These are phyloP conservation scores for Fusarium decemcellulare DNA, from an alignment of 2,329 filamentous ascomycete genomes.

Conservation along the genomic window DNA sequence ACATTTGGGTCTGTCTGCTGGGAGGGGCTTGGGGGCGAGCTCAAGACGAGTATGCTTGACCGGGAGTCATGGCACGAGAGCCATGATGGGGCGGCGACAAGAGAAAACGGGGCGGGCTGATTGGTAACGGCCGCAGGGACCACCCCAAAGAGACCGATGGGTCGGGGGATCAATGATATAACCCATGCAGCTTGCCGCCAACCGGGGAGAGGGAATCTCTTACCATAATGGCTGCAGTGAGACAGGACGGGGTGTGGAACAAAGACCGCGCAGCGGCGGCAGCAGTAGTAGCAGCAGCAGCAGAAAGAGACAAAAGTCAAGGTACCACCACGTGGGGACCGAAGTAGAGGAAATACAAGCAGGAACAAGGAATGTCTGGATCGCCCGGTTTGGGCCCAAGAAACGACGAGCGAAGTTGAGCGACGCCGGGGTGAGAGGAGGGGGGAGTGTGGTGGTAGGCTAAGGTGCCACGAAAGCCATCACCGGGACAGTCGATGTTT, in stretches of 20 bases:
- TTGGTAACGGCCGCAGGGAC: conserved; percentile 45
- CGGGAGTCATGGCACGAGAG: conserved; percentile 47
- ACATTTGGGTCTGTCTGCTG: conserved; percentile 47
- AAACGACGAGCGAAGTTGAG: conserved; percentile 47
- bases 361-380: conserved; percentile 51
- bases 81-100: conserved; percentile 43
- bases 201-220: conserved; percentile 57
- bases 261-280: conserved; percentile 42
- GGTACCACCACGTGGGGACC: conserved; percentile 55
- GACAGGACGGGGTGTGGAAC: conserved; percentile 52
- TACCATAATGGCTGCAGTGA: conserved; percentile 64
- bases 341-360: conserved; percentile 53
- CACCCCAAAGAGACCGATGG: conserved; percentile 46
- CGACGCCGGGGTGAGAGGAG: conserved; percentile 50
- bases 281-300: conserved; percentile 28
- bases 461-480: conserved; percentile 55
- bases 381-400: conserved; percentile 46
- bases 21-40: conserved; percentile 44
- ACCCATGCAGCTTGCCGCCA: conserved; percentile 61
- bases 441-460: conserved; percentile 51
- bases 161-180: conserved; percentile 58
- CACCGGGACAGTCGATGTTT: conserved; percentile 47
- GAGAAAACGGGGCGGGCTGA: conserved; percentile 40
- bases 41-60: conserved; percentile 47
- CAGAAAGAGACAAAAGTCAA: conserved; percentile 51